Percentiles rank a stretch among this genome's conserved stretches.
These are phyloP conservation scores for Alternaria sp. DNA, from an alignment of 2,329 filamentous ascomycete genomes.

Conservation along the genomic window DNA sequence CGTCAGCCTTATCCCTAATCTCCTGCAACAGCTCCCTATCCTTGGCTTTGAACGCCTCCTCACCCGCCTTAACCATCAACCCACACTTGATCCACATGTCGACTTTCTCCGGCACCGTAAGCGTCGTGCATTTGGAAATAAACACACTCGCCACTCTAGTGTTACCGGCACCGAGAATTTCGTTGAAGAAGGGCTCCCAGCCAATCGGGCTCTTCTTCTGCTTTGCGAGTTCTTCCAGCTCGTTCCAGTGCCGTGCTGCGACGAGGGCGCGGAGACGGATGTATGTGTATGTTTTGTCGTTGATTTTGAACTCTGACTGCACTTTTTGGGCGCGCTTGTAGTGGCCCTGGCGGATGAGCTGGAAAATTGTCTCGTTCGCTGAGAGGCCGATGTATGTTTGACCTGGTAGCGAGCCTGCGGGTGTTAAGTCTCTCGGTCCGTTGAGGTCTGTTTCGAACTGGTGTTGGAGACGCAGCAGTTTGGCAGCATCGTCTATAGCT, in stretches of 20 bases:
- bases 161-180: conserved; percentile 87
- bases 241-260: conserved; percentile 87
- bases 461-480: conserved; percentile 85
- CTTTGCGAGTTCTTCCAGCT: conserved; percentile 84
- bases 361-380: conserved; percentile 91
- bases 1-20: conserved; percentile 75
- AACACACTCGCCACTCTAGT: conserved; percentile 83
- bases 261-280: conserved; percentile 83
- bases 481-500: conserved; percentile 78
- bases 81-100: conserved; percentile 98
- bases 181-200: conserved; percentile 97
- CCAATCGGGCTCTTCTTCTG: conserved; percentile 88
- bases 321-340: conserved; percentile 85
- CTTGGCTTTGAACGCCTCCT: conserved; percentile 85
- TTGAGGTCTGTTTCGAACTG: conserved; percentile 80
- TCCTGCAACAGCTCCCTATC: conserved; percentile 77
- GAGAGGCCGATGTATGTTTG: conserved; percentile 77
- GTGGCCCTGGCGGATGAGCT: conserved; percentile 82
- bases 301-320: conserved; percentile 89
- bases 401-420: conserved; percentile 28
- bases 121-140: conserved; percentile 81
- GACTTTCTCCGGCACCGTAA: conserved; percentile 73
- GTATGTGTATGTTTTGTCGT: conserved; percentile 92
- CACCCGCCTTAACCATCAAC: conserved; percentile 83
- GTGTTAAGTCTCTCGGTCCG: conserved; percentile 58